These are phyloP conservation scores for Tolypocladium amazonense DNA, from an alignment of 2,329 filamentous ascomycete species.

Conservation along the genomic window DNA sequence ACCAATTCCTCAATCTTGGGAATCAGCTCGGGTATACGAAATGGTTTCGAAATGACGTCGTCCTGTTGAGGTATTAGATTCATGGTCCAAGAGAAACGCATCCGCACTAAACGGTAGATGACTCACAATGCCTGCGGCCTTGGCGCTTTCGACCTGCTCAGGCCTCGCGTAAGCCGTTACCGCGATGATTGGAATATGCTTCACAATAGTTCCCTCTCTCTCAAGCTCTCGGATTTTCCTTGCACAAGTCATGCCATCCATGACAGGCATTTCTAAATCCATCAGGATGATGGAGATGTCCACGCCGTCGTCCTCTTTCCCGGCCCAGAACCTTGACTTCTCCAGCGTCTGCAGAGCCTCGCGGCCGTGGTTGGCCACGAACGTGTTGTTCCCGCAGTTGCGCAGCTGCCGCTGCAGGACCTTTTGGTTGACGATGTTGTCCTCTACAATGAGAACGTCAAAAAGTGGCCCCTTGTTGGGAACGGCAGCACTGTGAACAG, in stretches of 20 bases:
- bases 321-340: slow-evolving; percentile 44
- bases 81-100: neutral
- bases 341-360: slow-evolving; percentile 50
- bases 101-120: neutral
- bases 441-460: slow-evolving; percentile 55
- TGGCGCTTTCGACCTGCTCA: slow-evolving; percentile 62
- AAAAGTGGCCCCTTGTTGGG: slow-evolving; percentile 20
- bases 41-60: slow-evolving; percentile 71
- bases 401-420: slow-evolving; percentile 51
- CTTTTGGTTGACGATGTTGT: slow-evolving; percentile 57
- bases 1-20: slow-evolving; percentile 54
- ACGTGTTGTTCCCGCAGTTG: slow-evolving; percentile 49
- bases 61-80: slow-evolving; percentile 31
- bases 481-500: neutral
- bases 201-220: slow-evolving; percentile 44
- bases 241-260: slow-evolving; percentile 70
- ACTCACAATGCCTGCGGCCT: slow-evolving; percentile 62
- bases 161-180: slow-evolving; percentile 72
- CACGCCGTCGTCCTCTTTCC: slow-evolving; percentile 32
- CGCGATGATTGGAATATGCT: slow-evolving; percentile 68
- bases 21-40: slow-evolving; percentile 60
- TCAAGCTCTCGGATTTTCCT: slow-evolving; percentile 59
- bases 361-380: slow-evolving; percentile 54
- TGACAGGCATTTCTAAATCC: slow-evolving; percentile 77
- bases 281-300: slow-evolving; percentile 62